These are phyloP conservation scores for Hirsutella minnesotensis DNA, from an alignment of 2,329 filamentous ascomycete species.

Conservation along the genomic window DNA sequence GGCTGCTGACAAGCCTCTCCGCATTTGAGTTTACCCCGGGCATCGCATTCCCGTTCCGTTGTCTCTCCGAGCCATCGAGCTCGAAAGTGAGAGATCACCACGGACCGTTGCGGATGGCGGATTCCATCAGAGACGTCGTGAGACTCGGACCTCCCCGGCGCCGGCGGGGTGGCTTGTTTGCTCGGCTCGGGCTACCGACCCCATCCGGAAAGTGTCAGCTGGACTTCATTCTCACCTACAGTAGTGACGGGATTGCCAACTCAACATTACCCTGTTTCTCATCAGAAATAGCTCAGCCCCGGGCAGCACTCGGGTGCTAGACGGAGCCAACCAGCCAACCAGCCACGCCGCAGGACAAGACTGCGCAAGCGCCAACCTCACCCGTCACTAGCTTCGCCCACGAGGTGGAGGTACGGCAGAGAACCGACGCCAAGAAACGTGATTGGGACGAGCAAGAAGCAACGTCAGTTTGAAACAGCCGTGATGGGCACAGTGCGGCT, in stretches of 20 bases:
- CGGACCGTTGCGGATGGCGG: no score
- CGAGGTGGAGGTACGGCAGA: background rate
- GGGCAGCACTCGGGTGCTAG: background rate
- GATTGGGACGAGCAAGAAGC: background rate
- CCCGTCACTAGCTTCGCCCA: background rate
- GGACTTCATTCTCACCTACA: background rate
- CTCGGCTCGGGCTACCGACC: no score
- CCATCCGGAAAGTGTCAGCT: background rate
- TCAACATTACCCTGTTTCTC: background rate
- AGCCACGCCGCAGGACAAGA: constrained; percentile 2
- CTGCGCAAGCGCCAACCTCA: background rate
- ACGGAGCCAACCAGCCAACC: background rate
- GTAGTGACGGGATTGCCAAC: background rate
- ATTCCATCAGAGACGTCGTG: no score
- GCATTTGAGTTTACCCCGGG: no score
- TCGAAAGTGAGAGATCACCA: no score
- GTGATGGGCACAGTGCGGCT: constrained; percentile 1
- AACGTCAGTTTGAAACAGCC: background rate
- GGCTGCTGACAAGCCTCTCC: background rate
- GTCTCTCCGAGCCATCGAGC: no score
- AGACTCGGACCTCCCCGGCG: no score
- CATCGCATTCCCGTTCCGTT: background rate
- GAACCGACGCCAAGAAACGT: background rate
- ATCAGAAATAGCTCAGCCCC: background rate
- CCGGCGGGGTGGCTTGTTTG: no score